Conservation (phyloP, 2,329 filamentous ascomycete species). For the Clathrospora elynae region DNA sequence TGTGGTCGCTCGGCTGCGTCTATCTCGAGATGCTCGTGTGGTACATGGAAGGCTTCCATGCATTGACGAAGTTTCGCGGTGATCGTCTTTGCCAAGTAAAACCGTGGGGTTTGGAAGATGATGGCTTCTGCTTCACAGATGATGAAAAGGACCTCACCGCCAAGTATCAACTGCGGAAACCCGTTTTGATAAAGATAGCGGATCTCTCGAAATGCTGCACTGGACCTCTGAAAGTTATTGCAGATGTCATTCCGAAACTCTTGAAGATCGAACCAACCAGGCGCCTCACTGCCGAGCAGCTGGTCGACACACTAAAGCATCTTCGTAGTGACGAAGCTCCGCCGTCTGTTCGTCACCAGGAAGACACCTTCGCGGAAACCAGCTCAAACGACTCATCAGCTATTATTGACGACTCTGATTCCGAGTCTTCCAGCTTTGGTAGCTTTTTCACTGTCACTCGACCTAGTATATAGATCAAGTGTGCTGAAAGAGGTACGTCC, state of each 20-base stretch:
- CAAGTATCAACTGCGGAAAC: not conserved
- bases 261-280: slow-evolving; percentile 2
- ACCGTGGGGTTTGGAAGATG: not conserved
- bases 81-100: not conserved
- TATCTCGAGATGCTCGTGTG: slow-evolving; percentile 31
- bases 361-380: not conserved
- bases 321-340: not conserved
- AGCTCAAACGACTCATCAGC: not conserved
- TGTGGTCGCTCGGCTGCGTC: slow-evolving; percentile 47
- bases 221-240: slow-evolving; percentile 1
- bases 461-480: too few relatives aligned
- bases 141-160: not conserved
- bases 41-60: slow-evolving; percentile 19
- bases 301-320: not conserved
- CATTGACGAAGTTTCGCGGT: not conserved
- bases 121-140: slow-evolving; percentile 1
- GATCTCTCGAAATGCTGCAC: not conserved
- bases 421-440: slow-evolving; percentile 1
- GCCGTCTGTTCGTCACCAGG: not conserved
- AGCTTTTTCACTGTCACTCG: not conserved
- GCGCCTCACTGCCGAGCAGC: not conserved
- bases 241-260: slow-evolving; percentile 1
- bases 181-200: not conserved
- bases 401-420: slow-evolving; percentile 4
- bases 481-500: too few relatives aligned